Evolutionary conservation across 129 eudicot genomes (phyloP), one percentile per base, ranked within the genome.

Genomic region (Flaveria sonorensis): DNA sequence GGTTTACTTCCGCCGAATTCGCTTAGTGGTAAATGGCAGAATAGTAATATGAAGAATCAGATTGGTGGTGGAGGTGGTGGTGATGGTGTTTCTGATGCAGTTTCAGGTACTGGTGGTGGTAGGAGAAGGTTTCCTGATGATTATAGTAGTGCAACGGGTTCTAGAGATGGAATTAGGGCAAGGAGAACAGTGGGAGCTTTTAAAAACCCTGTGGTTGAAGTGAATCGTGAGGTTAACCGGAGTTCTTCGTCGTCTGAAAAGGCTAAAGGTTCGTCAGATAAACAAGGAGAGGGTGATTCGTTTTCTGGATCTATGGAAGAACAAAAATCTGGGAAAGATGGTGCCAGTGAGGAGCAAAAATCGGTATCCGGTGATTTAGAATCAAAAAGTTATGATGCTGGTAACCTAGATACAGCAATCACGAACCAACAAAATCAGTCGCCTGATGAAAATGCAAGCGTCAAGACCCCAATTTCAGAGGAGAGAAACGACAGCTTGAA

Each of bases 1-100:
- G 97, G 97, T 3, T 59, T 94, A 40, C 71, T 94, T 70, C 96
- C 96, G 0, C 87, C 90, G 16, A 81, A 82, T 82, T 86, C 84
- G 53, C 71, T 82, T 48, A 74, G 88, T 21, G 91, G 88, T 3
- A 90, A 88, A 77, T 84, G 85, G 90, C 95, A 82, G 79, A 81
- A 76, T 65, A 87, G 84, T 56, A 69, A 70, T 82, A 66, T 86
- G 79, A 93, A 88, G 83, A 90, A 77, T 69, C 84, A 75, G 75
- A 78, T 70, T 79, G 88, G 20, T 56, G 71, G 81, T 72, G 81
- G 89, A 40, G 86, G 40, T 59, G 88, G 88, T 36, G 82, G 67
- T 56, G 71, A 82, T 72, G 81, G 89, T 47, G 86, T 71, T 77
- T 55, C 83, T 70, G 82, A 69, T 64, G 59, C 71, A 4, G 93